A percentile compares a stretch with the other conserved stretches of the same genome.
Conservation (phyloP, 305 asterid species). For the Fraxinus platypoda region DNA sequence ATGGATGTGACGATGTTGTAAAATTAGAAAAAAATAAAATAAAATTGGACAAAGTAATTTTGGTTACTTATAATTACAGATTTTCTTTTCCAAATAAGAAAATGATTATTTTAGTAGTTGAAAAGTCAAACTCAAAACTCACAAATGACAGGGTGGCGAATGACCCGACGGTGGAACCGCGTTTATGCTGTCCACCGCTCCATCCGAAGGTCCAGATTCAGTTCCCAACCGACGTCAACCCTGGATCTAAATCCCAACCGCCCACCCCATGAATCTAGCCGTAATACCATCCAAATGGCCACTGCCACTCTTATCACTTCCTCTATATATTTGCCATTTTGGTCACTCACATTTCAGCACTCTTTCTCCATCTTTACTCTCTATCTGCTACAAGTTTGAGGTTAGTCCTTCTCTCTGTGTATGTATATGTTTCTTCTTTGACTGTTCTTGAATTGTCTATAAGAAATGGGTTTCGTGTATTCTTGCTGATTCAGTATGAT, state of each 20-base stretch:
- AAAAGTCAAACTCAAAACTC: not conserved
- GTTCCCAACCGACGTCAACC: not conserved
- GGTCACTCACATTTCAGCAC: not conserved
- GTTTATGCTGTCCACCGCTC: not conserved
- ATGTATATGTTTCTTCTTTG: not conserved
- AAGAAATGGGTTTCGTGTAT: not conserved
- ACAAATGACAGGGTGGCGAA: not conserved
- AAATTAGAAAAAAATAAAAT: too few species aligned
- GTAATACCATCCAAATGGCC: not conserved
- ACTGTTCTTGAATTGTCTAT: not conserved
- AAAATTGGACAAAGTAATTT: not conserved
- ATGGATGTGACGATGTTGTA: not conserved
- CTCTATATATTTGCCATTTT: not conserved
- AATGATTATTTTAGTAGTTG: not conserved
- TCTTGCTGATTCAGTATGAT: not conserved
- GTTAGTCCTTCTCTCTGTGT: not conserved
- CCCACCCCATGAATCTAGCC: not conserved
- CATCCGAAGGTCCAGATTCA: not conserved
- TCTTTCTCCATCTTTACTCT: not conserved
- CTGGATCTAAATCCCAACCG: not conserved
- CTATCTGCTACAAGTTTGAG: not conserved
- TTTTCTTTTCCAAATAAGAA: not conserved
- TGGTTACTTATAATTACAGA: not conserved
- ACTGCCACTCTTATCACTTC: not conserved
- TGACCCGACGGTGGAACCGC: not conserved